Conservation (phyloP, 1,139 yeast genomes). For the Fermentozyma sake region DNA sequence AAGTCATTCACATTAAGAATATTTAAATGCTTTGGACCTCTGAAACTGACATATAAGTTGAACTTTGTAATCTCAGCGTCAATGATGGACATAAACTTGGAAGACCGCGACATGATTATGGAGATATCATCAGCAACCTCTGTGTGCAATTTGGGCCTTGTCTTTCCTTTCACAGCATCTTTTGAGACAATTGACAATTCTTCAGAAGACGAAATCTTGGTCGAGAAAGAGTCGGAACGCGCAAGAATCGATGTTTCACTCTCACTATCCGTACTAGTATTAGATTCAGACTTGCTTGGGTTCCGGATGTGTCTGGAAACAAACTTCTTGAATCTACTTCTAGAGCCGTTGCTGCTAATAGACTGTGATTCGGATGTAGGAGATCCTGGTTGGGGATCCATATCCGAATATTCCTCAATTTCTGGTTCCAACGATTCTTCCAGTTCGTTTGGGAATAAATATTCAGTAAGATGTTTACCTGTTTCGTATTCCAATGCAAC, state of each 20-base stretch:
- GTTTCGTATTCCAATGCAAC: slow-evolving; percentile 70
- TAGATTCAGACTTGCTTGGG: too few relatives aligned
- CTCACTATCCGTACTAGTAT: neutral
- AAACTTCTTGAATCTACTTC: slow-evolving; percentile 1
- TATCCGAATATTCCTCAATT: neutral
- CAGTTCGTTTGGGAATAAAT: slow-evolving; percentile 54
- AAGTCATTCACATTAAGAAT: slow-evolving; percentile 72
- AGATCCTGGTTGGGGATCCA: slow-evolving; percentile 2
- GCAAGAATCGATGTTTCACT: neutral
- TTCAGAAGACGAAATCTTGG: neutral
- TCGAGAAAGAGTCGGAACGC: slow-evolving; percentile 1
- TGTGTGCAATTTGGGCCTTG: slow-evolving; percentile 10
- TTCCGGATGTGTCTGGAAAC: too few relatives aligned
- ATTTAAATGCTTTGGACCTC: slow-evolving; percentile 64
- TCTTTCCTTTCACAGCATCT: slow-evolving; percentile 1
- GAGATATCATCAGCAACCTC: slow-evolving; percentile 38
- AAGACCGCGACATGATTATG: slow-evolving; percentile 62
- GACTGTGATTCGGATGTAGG: slow-evolving; percentile 1
- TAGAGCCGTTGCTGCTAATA: slow-evolving; percentile 2
- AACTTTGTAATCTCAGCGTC: slow-evolving; percentile 53
- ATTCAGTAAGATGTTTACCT: slow-evolving; percentile 57
- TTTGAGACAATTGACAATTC: neutral
- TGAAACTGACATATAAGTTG: slow-evolving; percentile 63
- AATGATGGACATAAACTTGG: slow-evolving; percentile 61
- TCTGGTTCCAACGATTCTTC: slow-evolving; percentile 3